Conservation (phyloP, 73 alveolate species). For the Paramecium pentaurelia region DNA sequence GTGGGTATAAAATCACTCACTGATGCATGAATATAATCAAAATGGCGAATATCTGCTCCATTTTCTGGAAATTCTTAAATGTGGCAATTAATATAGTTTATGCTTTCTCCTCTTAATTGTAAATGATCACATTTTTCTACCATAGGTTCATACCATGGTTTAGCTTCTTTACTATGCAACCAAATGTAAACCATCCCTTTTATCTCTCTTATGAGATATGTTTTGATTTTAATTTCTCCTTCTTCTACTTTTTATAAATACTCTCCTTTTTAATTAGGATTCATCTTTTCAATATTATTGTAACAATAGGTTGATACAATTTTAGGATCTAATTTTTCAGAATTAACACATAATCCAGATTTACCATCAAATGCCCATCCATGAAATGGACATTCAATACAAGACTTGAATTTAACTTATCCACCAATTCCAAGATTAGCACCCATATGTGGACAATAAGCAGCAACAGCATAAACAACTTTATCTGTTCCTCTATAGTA, state of each 20-base stretch:
- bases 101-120: conserved; percentile 52
- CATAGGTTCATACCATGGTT: conserved; percentile 66
- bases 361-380: conserved; percentile 72
- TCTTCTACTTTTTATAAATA: conserved; percentile 50
- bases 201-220: conserved; percentile 16
- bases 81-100: conserved; percentile 59
- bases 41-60: conserved; percentile 69
- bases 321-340: conserved; percentile 36
- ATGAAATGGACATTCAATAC: conserved; percentile 72
- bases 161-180: conserved; percentile 57
- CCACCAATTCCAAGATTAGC: conserved; percentile 71
- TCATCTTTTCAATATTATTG: conserved; percentile 53
- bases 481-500: conserved; percentile 66
- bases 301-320: conserved; percentile 41
- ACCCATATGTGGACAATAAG: conserved; percentile 71
- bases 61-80: conserved; percentile 66
- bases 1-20: conserved; percentile 42
- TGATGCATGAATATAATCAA: conserved; percentile 56
- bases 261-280: background rate
- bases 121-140: conserved; percentile 44
- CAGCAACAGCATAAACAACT: conserved; percentile 64
- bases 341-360: conserved; percentile 60
- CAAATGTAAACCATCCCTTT: conserved; percentile 60
- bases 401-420: conserved; percentile 48
- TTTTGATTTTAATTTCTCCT: conserved; percentile 37